Conservation (phyloP, 306 rosid species). For the Astragalus glycyphyllos region DNA sequence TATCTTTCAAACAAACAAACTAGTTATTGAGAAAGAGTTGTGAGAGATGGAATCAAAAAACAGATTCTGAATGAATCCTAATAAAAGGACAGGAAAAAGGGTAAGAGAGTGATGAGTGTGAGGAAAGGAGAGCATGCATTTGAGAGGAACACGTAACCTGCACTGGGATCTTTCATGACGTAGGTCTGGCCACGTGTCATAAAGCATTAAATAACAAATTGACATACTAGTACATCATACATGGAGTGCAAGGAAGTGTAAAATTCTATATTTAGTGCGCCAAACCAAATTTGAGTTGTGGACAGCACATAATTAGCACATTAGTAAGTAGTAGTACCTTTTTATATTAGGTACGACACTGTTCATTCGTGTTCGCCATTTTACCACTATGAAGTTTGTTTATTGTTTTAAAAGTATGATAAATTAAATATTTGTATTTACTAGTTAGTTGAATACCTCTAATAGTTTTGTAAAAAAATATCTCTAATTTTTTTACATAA, state of each 20-base stretch:
- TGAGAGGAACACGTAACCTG: conserved; percentile 47
- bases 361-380: background rate
- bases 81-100: conserved; percentile 11
- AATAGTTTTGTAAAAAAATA: no score
- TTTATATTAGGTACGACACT: conserved; percentile 17
- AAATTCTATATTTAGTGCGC: conserved; percentile 24
- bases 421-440: no score
- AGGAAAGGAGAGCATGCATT: conserved; percentile 53
- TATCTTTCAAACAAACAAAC: background rate
- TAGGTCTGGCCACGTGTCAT: conserved; percentile 58
- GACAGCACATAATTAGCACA: conserved; percentile 18
- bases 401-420: background rate
- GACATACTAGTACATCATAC: background rate
- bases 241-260: conserved; percentile 30
- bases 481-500: no score
- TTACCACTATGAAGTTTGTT: background rate
- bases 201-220: background rate
- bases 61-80: conserved; percentile 20
- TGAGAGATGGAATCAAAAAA: background rate
- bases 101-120: background rate
- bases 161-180: conserved; percentile 49
- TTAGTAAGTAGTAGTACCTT: background rate
- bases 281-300: background rate
- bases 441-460: no score
- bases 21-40: background rate